Percentiles rank a stretch among this genome's conserved stretches.
Evolutionary conservation across 2,329 filamentous ascomycete species (phyloP).

Genomic region (Fusarium chlamydosporum): DNA sequence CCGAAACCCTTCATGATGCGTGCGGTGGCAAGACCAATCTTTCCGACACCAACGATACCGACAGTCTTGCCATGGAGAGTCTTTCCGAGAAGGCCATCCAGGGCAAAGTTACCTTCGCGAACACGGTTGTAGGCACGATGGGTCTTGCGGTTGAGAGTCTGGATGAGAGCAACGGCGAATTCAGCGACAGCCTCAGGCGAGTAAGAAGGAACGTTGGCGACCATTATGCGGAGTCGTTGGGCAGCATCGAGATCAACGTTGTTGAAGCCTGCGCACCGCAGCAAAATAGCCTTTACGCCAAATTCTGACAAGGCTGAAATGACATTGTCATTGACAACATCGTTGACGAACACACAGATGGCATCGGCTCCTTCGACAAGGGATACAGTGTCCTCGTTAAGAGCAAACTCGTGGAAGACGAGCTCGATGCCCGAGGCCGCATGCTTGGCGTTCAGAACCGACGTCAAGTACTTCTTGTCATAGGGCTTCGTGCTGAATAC

Average conservation of each 20-base stretch:
- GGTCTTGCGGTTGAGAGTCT: constrained; percentile 76
- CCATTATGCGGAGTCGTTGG: constrained; percentile 68
- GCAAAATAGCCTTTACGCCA: constrained; percentile 71
- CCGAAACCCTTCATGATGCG: constrained; percentile 75
- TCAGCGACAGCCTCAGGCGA: constrained; percentile 78
- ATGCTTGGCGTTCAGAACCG: constrained; percentile 56
- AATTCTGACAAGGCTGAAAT: constrained; percentile 63
- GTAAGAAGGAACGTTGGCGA: constrained; percentile 77
- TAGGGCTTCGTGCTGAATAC: constrained; percentile 76
- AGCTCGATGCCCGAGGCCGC: constrained; percentile 61
- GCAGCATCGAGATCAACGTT: constrained; percentile 73
- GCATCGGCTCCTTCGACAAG: constrained; percentile 68
- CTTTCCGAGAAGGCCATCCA: constrained; percentile 73
- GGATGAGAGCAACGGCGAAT: constrained; percentile 76
- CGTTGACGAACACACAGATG: constrained; percentile 79
- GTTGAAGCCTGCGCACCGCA: constrained; percentile 78
- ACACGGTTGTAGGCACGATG: constrained; percentile 78
- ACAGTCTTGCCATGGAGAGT: constrained; percentile 76
- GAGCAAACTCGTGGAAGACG: constrained; percentile 70
- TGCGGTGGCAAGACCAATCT: constrained; percentile 74
- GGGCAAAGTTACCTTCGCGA: constrained; percentile 76
- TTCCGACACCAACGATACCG: constrained; percentile 74
- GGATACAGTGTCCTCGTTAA: constrained; percentile 68
- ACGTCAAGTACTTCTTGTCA: constrained; percentile 69
- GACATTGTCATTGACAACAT: constrained; percentile 66